Conservation (phyloP, 495 filamentous ascomycete genomes). For the Aspergillus kassunensis region DNA sequence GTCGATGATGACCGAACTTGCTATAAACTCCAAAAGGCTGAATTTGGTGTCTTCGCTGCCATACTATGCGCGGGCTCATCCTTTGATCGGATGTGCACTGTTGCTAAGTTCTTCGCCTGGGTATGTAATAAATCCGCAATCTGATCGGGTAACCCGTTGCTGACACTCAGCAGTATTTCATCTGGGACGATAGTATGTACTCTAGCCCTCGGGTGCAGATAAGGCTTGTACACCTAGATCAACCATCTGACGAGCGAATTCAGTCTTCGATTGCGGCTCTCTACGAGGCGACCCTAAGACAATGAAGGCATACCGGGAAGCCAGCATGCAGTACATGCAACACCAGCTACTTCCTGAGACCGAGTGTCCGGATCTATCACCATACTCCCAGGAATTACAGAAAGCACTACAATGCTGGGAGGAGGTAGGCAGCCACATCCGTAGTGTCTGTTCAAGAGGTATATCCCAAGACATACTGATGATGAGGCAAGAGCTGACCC, state of each 20-base stretch:
- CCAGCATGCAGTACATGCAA: constrained; percentile 9
- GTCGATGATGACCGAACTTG: background rate
- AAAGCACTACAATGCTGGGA: constrained; percentile 9
- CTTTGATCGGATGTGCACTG: constrained; percentile 10
- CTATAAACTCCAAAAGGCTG: constrained; percentile 6
- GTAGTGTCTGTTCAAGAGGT: constrained; percentile 2
- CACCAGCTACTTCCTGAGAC: background rate
- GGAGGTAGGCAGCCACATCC: constrained; percentile 6
- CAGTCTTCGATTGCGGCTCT: constrained; percentile 9
- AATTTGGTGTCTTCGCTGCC: constrained; percentile 10
- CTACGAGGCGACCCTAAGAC: background rate
- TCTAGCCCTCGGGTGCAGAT: background rate
- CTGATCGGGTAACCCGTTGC: too few relatives aligned
- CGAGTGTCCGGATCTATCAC: background rate
- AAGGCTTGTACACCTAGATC: background rate
- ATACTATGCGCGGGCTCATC: constrained; percentile 7
- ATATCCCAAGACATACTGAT: background rate
- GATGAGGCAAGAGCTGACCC: background rate
- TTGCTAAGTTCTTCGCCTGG: constrained; percentile 11
- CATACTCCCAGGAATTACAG: background rate
- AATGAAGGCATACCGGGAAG: constrained; percentile 1
- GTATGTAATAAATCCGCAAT: background rate
- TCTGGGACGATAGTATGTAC: constrained; percentile 9
- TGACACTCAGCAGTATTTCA: background rate
- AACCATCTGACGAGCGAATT: background rate